Percentiles rank a stretch among this genome's conserved stretches.
Evolutionary conservation across 2,329 filamentous ascomycete species (phyloP).

Genomic region (Pseudocercospora fuligena): DNA sequence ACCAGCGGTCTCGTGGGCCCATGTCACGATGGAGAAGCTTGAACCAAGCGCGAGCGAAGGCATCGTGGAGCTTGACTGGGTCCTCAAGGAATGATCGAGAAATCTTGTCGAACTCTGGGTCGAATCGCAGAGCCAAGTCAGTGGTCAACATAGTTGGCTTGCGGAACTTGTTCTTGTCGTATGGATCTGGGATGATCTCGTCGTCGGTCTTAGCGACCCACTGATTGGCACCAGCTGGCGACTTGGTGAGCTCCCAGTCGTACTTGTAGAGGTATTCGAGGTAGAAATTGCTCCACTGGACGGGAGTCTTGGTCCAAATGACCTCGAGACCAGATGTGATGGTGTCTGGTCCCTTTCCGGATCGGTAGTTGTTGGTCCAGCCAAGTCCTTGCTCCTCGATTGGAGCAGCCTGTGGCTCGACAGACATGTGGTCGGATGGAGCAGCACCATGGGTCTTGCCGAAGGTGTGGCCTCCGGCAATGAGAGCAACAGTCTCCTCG

Average conservation of each 20-base stretch:
- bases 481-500: conserved; percentile 79
- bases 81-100: conserved; percentile 70
- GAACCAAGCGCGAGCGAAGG: conserved; percentile 78
- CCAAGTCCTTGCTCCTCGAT: conserved; percentile 73
- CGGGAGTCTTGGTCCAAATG: conserved; percentile 76
- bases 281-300: conserved; percentile 76
- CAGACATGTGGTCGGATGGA: conserved; percentile 65
- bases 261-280: conserved; percentile 78
- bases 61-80: conserved; percentile 70
- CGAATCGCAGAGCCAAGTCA: conserved; percentile 73
- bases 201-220: conserved; percentile 74
- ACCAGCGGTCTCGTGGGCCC: conserved; percentile 71
- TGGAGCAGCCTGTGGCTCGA: conserved; percentile 68
- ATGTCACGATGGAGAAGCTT: conserved; percentile 82
- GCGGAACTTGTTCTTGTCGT: conserved; percentile 72
- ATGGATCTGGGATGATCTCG: conserved; percentile 72
- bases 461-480: conserved; percentile 77
- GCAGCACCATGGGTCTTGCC: conserved; percentile 81
- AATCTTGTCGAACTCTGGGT: conserved; percentile 77
- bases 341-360: conserved; percentile 72
- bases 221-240: conserved; percentile 76
- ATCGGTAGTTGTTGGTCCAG: conserved; percentile 68
- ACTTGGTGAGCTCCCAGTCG: conserved; percentile 78
- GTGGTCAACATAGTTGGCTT: conserved; percentile 77
- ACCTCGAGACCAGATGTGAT: conserved; percentile 80